A percentile compares a stretch with the other conserved stretches of the same genome.
phyloP scores from a whole-genome alignment of 768 basidiomycete genomes.

The Leccinum truebloodii region DNA sequence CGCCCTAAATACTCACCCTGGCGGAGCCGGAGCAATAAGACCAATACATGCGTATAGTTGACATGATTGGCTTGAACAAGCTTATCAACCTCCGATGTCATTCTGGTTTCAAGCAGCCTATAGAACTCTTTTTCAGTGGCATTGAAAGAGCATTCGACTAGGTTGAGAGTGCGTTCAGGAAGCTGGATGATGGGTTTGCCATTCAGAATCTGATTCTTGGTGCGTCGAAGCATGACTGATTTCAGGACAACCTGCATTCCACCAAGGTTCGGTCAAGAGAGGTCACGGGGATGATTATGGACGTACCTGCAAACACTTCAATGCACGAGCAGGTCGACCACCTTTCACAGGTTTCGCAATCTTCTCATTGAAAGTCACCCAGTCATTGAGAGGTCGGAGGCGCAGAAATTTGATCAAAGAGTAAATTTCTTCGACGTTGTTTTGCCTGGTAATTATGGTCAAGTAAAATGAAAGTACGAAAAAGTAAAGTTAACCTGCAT shows the following conservation, averaged over 20 bases:
- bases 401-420: conserved; percentile 89
- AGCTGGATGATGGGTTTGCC: conserved; percentile 84
- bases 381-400: conserved; percentile 77
- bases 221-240: conserved; percentile 86
- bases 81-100: conserved; percentile 66
- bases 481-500: conserved; percentile 43
- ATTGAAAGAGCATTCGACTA: conserved; percentile 80
- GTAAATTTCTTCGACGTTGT: conserved; percentile 87
- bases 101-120: conserved; percentile 62
- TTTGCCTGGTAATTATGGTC: conserved; percentile 56
- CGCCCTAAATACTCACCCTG: conserved; percentile 61
- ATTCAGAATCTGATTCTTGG: conserved; percentile 69
- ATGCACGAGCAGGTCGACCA: conserved; percentile 62
- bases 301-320: conserved; percentile 80
- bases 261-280: neutral
- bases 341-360: conserved; percentile 80
- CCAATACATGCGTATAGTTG: conserved; percentile 69
- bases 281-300: neutral
- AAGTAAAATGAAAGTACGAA: conserved; percentile 1
- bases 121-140: conserved; percentile 81
- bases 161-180: conserved; percentile 68
- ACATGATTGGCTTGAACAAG: conserved; percentile 54
- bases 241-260: conserved; percentile 71
- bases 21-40: conserved; percentile 77
- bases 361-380: conserved; percentile 73